Evolutionary conservation across 164 flowering plant genomes (phyloP), one percentile per base, ranked within the genome.

Genomic region (Stephania yunnanensis): DNA sequence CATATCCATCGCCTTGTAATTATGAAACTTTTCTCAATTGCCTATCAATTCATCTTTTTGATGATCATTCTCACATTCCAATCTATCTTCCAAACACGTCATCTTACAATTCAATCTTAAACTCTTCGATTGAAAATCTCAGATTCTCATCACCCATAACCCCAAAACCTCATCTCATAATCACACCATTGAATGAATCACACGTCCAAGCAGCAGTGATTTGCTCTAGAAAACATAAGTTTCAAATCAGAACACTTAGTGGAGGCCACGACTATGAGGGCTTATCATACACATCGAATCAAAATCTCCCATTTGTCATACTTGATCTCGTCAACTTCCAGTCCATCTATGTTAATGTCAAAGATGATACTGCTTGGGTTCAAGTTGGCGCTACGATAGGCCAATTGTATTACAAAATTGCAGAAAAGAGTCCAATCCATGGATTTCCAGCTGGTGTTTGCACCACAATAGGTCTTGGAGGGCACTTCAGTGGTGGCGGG

Each of bases 371-470:
- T 25, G 25, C 25, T 25, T 25, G 25, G 25, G 25, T 25, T 25
- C 25, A 85, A 25, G 77, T 79, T 5, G 90, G 90, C 1, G 86
- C 89, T 2, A 80, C 77, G 1, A 29, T 82, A 1, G 89, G 87
- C 1, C 86, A 85, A 64, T 45, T 86, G n/a, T 84, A 78, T 46
- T 81, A 83, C 63, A 68, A 77, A 15, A 82, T 86, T 36, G 79
- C 75, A 6, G 84, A 78, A 55, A 80, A 82, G 58, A 87, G 85
- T 66, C 75, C 77, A 1, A 71, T 73, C 19, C 81, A 67, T 70
- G 87, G 84, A 29, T 86, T 83, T 74, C 85, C 89, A 84, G 84
- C 6, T 73, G 86, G 5, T 86, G 86, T 22, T 82, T 78, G 7
- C 86, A 86, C 7, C 85, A 89, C 9, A 84, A 83, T 50, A 36